Evolutionary conservation across 306 rosid genomes (phyloP), one percentile per base, ranked within the genome.

Genomic region (Carpinus fangiana): DNA sequence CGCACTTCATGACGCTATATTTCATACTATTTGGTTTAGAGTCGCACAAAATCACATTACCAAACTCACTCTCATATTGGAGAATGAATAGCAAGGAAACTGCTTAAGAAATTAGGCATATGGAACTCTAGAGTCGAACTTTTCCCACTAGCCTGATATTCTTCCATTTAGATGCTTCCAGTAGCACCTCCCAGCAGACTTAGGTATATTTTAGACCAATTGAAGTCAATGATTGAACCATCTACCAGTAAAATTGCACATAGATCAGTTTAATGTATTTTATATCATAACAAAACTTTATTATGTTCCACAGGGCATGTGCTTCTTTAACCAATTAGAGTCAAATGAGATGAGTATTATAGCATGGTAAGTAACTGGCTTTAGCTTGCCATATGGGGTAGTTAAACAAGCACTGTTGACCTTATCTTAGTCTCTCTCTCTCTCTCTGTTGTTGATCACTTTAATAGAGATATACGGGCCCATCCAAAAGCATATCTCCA

Each of bases 401-500:
- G 46, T 17, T 36, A 41, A 50, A 66, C 12, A 9, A 7, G 5
- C n/a, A n/a, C 16, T 67, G 51, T 41, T 7, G 51, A 41, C 45
- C 20, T 64, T 36, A 64, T 21, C 72, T 66, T 9, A 1, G 3
- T n/a, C 11, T 14, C 28, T 65, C 73, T 28, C 56, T 23, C 56
- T 11, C 36, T 17, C 10, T 12, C 61, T 31, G 50, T 36, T 38
- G 5, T 38, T 4, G 5, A 3, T 38, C 38, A 34, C 5, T 38
- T 38, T 3, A 38, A 55, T 23, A 59, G 2, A 17, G 14, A 50
- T 53, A 14, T 8, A 8, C 0, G 78, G 73, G 66, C n/a, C 78
- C 74, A 65, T 38, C 50, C 69, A 53, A 65, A 66, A 65, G 65
- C 62, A 72, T 41, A 48, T 23, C 62, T 10, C 34, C 47, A 57